phyloP scores from a whole-genome alignment of 345 rosid species.

The Excoecaria agallocha region DNA sequence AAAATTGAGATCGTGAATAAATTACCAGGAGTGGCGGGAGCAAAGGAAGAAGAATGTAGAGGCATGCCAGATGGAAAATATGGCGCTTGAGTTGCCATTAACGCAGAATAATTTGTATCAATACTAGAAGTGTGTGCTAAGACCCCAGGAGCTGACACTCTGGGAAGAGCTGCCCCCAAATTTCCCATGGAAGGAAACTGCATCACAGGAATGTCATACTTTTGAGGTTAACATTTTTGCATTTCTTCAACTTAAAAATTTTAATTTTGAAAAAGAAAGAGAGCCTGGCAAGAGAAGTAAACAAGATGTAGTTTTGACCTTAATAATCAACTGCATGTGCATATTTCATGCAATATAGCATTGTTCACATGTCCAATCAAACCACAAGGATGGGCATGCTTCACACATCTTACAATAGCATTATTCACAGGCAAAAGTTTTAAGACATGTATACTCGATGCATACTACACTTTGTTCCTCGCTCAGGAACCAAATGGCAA shows the following conservation, averaged over 20 bases:
- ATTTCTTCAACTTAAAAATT: background rate
- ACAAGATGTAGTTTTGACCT: background rate
- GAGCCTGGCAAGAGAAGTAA: background rate
- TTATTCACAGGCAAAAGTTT: background rate
- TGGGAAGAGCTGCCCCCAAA: conserved; percentile 37
- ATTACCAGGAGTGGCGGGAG: conserved; percentile 39
- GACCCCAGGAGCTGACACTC: conserved; percentile 28
- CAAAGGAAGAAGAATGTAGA: conserved; percentile 33
- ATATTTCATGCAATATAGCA: too few relatives aligned
- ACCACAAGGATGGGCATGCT: too few relatives aligned
- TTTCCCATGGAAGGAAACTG: conserved; percentile 52
- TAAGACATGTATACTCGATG: background rate
- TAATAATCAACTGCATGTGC: too few relatives aligned
- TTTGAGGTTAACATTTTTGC: background rate
- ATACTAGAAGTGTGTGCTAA: too few relatives aligned
- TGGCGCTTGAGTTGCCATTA: conserved; percentile 42
- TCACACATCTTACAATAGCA: too few relatives aligned
- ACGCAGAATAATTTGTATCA: too few relatives aligned
- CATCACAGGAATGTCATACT: background rate
- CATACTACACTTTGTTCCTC: background rate
- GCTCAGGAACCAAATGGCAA: background rate
- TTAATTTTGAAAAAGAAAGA: background rate
- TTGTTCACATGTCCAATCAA: too few relatives aligned
- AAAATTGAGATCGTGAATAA: background rate
- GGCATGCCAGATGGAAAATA: conserved; percentile 23